A percentile compares a stretch with the other conserved stretches of the same genome.
These are phyloP conservation scores for Diaporthe vaccinii DNA, from an alignment of 2,329 filamentous ascomycete species.

Conservation along the genomic window DNA sequence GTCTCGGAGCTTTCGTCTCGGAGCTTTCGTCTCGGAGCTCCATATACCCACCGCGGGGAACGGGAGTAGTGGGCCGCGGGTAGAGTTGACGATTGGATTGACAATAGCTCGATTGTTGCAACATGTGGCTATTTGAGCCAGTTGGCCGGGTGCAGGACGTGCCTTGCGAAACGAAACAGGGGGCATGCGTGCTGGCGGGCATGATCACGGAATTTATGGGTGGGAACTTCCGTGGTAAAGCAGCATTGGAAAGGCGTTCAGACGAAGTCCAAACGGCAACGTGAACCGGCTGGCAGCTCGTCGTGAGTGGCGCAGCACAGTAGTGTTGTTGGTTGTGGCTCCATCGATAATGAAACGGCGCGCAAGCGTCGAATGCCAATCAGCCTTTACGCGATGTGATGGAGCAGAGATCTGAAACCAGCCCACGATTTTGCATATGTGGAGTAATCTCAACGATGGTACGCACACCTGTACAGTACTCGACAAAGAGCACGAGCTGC, in stretches of 20 bases:
- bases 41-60: background rate
- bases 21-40: background rate
- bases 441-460: background rate
- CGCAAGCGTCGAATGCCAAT: slow-evolving; percentile 20
- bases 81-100: background rate
- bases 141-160: background rate
- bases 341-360: slow-evolving; percentile 6
- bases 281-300: background rate
- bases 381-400: background rate
- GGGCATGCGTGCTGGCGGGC: background rate
- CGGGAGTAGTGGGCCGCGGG: background rate
- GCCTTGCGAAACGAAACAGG: slow-evolving; percentile 10
- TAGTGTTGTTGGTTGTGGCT: slow-evolving; percentile 22
- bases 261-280: slow-evolving; percentile 2
- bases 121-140: background rate
- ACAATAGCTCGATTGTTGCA: background rate
- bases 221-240: slow-evolving; percentile 8
- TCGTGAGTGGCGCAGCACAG: slow-evolving; percentile 20
- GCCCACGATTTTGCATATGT: slow-evolving; percentile 27
- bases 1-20: background rate
- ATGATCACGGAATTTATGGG: background rate
- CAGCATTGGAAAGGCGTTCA: slow-evolving; percentile 5
- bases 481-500: background rate
- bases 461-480: background rate
- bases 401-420: slow-evolving; percentile 27